A percentile compares a stretch with the other conserved stretches of the same genome.
Conservation (phyloP, 176 grass and related monocot species). For the Alloteropsis semialata region DNA sequence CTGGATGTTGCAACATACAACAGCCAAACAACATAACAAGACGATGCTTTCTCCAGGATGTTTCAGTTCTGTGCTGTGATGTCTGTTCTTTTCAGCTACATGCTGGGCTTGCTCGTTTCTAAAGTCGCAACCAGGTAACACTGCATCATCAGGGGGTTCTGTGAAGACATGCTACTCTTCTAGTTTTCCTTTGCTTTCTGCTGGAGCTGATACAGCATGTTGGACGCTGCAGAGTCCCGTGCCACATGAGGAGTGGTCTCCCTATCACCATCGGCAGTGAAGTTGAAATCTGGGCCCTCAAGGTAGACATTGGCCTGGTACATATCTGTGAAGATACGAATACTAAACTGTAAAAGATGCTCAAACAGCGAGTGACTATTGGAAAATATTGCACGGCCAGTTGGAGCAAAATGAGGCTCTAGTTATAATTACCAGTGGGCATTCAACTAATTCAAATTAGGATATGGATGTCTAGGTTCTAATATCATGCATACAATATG, state of each 20-base stretch:
- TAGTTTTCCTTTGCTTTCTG: slow-evolving; percentile 13
- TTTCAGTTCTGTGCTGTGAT: not conserved
- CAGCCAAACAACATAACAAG: not conserved
- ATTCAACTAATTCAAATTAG: not conserved
- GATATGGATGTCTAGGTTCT: not conserved
- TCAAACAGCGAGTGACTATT: not conserved
- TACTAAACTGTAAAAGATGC: slow-evolving; percentile 2
- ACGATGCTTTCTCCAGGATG: not conserved
- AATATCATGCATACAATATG: not conserved
- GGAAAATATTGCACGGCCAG: not conserved
- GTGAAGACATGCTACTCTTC: not conserved
- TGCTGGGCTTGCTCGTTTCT: not conserved
- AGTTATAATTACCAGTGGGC: not conserved
- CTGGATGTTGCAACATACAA: not conserved
- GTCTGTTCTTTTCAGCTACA: not conserved
- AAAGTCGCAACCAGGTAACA: not conserved
- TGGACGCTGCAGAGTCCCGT: slow-evolving; percentile 32
- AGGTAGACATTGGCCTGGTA: slow-evolving; percentile 33
- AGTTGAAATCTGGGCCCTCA: slow-evolving; percentile 29
- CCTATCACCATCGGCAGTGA: slow-evolving; percentile 2
- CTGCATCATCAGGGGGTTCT: not conserved
- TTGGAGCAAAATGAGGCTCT: not conserved
- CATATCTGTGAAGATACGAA: slow-evolving; percentile 30
- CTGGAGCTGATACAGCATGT: slow-evolving; percentile 30
- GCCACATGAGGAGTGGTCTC: slow-evolving; percentile 28